Evolutionary conservation across 495 filamentous ascomycete species (phyloP), one percentile per base, ranked within the genome.

Genomic region (Hypomontagnella submonticulosa): DNA sequence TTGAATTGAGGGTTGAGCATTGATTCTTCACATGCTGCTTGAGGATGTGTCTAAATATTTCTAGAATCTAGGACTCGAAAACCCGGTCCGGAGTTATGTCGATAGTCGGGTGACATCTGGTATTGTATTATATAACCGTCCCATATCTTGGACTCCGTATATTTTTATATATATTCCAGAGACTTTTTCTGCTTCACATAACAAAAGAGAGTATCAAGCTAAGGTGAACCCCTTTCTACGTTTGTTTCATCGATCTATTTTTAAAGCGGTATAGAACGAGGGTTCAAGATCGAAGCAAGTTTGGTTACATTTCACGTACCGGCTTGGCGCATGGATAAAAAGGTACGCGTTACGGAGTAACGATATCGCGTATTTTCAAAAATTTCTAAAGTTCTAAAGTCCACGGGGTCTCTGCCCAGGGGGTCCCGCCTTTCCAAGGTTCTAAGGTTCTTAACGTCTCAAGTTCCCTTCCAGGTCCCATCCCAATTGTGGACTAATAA

Each of bases 291-390:
- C 12, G 13, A 27, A 38, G 18, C 8, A 36, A 36, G 13, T 33
- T 23, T 43, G 43, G 15, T 18, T 60, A 61, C 33, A 33, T 12
- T 23, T 32, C 40, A 42, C 11, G 33, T 51, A 36, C n/a, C n/a
- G 48, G 9, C 46, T 56, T 57, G 53, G 61, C 52, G 30, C 51
- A 63, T 56, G 58, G 18, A 23, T n/a, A 37, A 55, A 15, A 37
- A 41, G 19, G n/a, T 36, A 51, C 48, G 48, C 43, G 55, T 65
- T 42, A 59, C 62, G 54, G 55, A 54, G 55, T 54, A 65, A 49
- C 49, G 15, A 64, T 41, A 53, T 52, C 53, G 41, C 30, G 32
- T 37, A 13, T 38, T 38, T 3, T 38, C 36, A 27, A 2, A 38
- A 42, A 4, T 46, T 49, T 41, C 11, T 32, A 15, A 11, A 38